Conservation (phyloP, 176 grass and related monocot species). For the Zoysia japonica region DNA sequence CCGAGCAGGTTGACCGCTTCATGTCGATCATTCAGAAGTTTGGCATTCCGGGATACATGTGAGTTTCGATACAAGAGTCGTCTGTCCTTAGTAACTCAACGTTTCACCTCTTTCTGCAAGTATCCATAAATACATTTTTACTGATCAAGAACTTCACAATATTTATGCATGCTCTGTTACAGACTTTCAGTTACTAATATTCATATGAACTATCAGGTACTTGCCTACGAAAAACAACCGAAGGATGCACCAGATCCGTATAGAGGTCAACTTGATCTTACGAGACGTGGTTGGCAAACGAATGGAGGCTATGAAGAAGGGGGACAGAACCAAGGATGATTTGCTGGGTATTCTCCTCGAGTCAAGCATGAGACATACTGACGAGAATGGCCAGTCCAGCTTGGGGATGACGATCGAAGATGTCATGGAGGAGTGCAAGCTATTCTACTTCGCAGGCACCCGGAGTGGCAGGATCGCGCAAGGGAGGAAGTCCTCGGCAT, state of each 20-base stretch:
- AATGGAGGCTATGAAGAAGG: constrained; percentile 47
- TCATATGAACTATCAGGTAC: constrained; percentile 36
- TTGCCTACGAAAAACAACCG: constrained; percentile 55
- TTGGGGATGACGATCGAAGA: constrained; percentile 51
- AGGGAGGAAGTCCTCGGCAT: constrained; percentile 54
- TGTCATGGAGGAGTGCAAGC: constrained; percentile 68
- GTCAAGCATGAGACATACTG: constrained; percentile 45
- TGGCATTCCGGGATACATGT: constrained; percentile 56
- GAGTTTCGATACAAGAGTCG: background rate
- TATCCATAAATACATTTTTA: background rate
- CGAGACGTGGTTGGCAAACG: constrained; percentile 42
- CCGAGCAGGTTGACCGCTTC: constrained; percentile 35
- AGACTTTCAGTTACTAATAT: background rate
- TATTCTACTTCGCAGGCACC: constrained; percentile 86
- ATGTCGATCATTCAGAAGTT: constrained; percentile 22
- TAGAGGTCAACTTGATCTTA: constrained; percentile 43
- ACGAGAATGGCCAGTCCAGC: constrained; percentile 37
- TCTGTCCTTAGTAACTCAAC: background rate
- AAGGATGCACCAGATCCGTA: constrained; percentile 44
- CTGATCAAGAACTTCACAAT: background rate
- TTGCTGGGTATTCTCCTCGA: constrained; percentile 54
- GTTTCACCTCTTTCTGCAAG: background rate
- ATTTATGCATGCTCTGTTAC: background rate
- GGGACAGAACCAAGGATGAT: constrained; percentile 43
- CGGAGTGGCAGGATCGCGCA: constrained; percentile 59